Evolutionary conservation across 768 basidiomycete species (phyloP), one percentile per base, ranked within the genome.

Genomic region (Auricularia sp.): DNA sequence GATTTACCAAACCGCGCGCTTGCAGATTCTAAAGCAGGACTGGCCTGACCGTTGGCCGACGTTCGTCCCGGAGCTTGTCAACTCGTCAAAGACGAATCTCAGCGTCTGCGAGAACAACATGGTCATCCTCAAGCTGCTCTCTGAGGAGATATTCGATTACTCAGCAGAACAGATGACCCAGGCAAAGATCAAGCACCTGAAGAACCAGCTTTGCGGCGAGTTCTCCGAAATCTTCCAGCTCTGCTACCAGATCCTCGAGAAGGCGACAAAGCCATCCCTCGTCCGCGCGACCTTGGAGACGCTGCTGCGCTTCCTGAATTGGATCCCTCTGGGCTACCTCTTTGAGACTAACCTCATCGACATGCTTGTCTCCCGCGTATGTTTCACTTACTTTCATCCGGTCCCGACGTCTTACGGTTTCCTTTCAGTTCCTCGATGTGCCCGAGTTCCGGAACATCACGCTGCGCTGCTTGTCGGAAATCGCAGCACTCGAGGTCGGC

Each of bases 11-110:
- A 8, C 5, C 24, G 33, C 37, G 13, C 21, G n/a, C 24, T 13
- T 62, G 21, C 72, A 99, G 94, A 97, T 99, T 67, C 80, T 99
- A 68, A 99, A 98, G 77, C 97, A 98, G 80, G 97, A 98, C 75
- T 99, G 97, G 97, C 96, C 96, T 33, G 92, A 97, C 74, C 94
- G 97, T 72, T 99, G 97, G 97, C 95, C 96, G 37, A 91, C 84
- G 24, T 98, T 98, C 80, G 97, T 98, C 71, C 87, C 91, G 11
- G 95, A 98, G 76, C 90, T 98, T 58, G 94, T 98, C 66, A 89
- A 94, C 70, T 97, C 96, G 7, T 98, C 96, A 54, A 96, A 96
- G 76, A 93, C 92, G 54, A 98, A 94, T 73, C 85, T 98, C 47
- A 88, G 92, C 2, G 84, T 98, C 36, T 98, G 97, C 82, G 97